Conservation (phyloP, 495 filamentous ascomycete species). For the Tuber melanosporum region DNA sequence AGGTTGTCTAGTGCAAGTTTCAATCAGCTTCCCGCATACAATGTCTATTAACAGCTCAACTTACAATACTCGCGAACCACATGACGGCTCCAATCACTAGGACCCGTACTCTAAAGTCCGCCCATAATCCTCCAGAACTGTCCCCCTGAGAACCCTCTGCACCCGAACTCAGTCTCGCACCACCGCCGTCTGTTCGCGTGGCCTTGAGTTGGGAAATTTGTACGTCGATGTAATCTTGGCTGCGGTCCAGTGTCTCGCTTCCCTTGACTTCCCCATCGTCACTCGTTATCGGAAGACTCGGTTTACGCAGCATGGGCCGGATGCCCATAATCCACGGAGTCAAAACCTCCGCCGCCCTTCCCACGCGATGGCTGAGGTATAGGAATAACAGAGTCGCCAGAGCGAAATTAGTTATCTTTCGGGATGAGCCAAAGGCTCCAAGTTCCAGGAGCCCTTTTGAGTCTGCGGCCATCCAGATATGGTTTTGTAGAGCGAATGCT, state of each 20-base stretch:
- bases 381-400: conserved; percentile 46
- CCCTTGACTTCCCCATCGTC: conserved; percentile 7
- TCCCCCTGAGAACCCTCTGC: neutral
- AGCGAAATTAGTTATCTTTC: conserved; percentile 39
- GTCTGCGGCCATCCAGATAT: conserved; percentile 59
- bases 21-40: neutral
- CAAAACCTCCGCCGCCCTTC: conserved; percentile 43
- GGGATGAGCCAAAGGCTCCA: conserved; percentile 45
- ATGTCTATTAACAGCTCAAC: conserved; percentile 1
- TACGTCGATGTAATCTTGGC: conserved; percentile 3
- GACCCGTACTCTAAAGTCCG: conserved; percentile 36
- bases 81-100: conserved; percentile 31
- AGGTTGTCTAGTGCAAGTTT: neutral
- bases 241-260: conserved; percentile 6
- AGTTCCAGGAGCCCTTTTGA: conserved; percentile 51
- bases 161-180: neutral
- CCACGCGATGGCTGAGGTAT: conserved; percentile 43
- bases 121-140: conserved; percentile 2
- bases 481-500: conserved; percentile 56
- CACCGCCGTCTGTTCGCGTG: conserved; percentile 1
- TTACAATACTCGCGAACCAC: conserved; percentile 41
- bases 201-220: conserved; percentile 6
- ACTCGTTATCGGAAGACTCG: conserved; percentile 17
- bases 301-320: conserved; percentile 9
- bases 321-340: conserved; percentile 46